Percentiles rank a stretch among this genome's conserved stretches.
These are phyloP conservation scores for Cryptococcus hybrid DNA, from an alignment of 1,284 basidiomycete species.

Conservation along the genomic window DNA sequence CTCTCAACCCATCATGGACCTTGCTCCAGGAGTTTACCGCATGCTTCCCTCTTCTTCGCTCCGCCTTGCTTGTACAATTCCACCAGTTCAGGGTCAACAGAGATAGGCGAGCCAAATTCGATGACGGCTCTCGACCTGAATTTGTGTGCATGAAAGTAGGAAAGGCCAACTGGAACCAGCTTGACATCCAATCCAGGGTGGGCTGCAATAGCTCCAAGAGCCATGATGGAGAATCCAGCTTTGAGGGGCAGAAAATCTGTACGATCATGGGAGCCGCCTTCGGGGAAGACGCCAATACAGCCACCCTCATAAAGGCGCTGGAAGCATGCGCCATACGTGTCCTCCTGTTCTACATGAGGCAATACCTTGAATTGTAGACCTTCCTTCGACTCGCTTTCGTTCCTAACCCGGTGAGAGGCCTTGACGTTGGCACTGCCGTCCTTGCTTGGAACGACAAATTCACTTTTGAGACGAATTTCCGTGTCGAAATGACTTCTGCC, in stretches of 20 bases:
- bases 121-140: constrained; percentile 95
- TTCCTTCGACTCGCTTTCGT: constrained; percentile 57
- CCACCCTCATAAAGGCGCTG: constrained; percentile 81
- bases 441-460: constrained; percentile 60
- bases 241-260: constrained; percentile 93
- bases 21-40: constrained; percentile 82
- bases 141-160: constrained; percentile 92
- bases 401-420: constrained; percentile 65
- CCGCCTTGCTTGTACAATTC: constrained; percentile 91
- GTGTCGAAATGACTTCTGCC: constrained; percentile 88
- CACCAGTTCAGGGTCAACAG: constrained; percentile 81
- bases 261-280: constrained; percentile 96
- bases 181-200: constrained; percentile 83
- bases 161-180: constrained; percentile 90
- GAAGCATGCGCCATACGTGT: constrained; percentile 96
- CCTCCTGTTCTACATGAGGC: constrained; percentile 85
- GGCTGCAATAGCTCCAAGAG: constrained; percentile 93
- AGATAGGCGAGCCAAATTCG: constrained; percentile 90
- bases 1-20: constrained; percentile 96
- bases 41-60: constrained; percentile 83
- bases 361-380: constrained; percentile 75
- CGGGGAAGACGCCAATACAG: constrained; percentile 93
- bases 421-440: constrained; percentile 62
- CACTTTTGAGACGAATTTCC: constrained; percentile 74
- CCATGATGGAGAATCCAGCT: constrained; percentile 95